Conservation (phyloP, 352 stramenopile species). For the Globisporangium camurandrum region DNA sequence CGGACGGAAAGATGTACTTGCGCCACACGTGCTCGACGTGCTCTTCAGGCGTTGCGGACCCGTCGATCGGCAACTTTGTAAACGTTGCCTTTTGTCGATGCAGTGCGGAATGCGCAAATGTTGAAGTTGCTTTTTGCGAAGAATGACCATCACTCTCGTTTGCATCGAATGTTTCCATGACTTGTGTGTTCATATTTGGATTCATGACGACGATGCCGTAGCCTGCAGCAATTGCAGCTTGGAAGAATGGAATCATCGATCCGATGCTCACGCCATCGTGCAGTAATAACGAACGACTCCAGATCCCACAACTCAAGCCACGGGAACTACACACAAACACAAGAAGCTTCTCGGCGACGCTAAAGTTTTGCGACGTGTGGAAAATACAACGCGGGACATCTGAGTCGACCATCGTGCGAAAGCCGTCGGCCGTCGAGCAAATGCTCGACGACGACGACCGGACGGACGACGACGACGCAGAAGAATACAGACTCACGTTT, state of each 20-base stretch:
- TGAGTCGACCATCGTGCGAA: slow-evolving; percentile 78
- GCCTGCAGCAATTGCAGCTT: slow-evolving; percentile 55
- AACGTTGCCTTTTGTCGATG: not conserved
- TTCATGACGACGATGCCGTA: slow-evolving; percentile 87
- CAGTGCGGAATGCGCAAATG: no score
- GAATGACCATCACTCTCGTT: no score
- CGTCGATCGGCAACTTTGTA: slow-evolving; percentile 72
- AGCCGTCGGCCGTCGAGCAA: slow-evolving; percentile 72
- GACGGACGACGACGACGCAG: slow-evolving; percentile 23
- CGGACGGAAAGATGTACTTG: slow-evolving; percentile 78
- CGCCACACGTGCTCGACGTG: slow-evolving; percentile 86
- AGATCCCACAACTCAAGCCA: slow-evolving; percentile 81
- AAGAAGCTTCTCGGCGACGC: slow-evolving; percentile 63
- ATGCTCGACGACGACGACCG: slow-evolving; percentile 73
- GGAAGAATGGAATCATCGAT: slow-evolving; percentile 86
- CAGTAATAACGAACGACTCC: slow-evolving; percentile 76
- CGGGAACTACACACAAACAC: slow-evolving; percentile 80
- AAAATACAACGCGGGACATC: slow-evolving; percentile 76
- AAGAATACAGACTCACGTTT: slow-evolving; percentile 22
- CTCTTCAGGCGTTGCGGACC: slow-evolving; percentile 79
- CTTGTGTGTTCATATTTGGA: slow-evolving; percentile 87
- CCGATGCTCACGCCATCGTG: slow-evolving; percentile 85
- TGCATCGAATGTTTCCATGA: slow-evolving; percentile 48
- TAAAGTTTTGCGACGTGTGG: slow-evolving; percentile 73
- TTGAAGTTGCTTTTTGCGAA: no score